phyloP scores from a whole-genome alignment of 1,284 basidiomycete species.

The Tilletia indica region DNA sequence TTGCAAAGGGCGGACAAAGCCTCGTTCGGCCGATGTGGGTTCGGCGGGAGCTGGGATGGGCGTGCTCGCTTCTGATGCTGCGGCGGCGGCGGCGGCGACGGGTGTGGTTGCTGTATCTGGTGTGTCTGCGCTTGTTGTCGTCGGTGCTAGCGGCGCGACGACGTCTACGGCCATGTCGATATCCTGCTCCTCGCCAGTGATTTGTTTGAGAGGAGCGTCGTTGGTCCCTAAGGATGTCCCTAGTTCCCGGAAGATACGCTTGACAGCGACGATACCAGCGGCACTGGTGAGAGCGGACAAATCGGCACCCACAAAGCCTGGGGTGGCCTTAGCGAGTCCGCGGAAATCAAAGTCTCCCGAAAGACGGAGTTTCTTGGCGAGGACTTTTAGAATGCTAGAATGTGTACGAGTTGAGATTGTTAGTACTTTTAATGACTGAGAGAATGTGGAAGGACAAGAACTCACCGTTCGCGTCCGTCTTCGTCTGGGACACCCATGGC shows the following conservation, averaged over 20 bases:
- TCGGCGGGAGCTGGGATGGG: slow-evolving; percentile 17
- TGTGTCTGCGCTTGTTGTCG: neutral
- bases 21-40: slow-evolving; percentile 13
- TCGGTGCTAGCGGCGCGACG: neutral
- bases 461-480: slow-evolving; percentile 70
- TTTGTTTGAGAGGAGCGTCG: slow-evolving; percentile 21
- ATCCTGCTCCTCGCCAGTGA: slow-evolving; percentile 7
- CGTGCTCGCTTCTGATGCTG: neutral
- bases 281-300: slow-evolving; percentile 84
- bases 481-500: slow-evolving; percentile 95
- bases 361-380: slow-evolving; percentile 40
- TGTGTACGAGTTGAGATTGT: no score
- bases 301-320: slow-evolving; percentile 96
- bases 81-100: neutral
- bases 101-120: neutral
- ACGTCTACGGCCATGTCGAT: slow-evolving; percentile 13
- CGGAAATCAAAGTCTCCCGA: slow-evolving; percentile 80
- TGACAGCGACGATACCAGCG: slow-evolving; percentile 91
- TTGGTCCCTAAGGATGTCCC: slow-evolving; percentile 53
- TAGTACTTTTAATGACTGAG: no score
- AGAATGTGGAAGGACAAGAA: slow-evolving; percentile 23
- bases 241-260: slow-evolving; percentile 84
- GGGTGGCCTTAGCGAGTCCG: slow-evolving; percentile 83
- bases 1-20: slow-evolving; percentile 37
- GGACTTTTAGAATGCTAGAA: slow-evolving; percentile 46